phyloP scores from a whole-genome alignment of 345 rosid species.

The Citrus glauca region DNA sequence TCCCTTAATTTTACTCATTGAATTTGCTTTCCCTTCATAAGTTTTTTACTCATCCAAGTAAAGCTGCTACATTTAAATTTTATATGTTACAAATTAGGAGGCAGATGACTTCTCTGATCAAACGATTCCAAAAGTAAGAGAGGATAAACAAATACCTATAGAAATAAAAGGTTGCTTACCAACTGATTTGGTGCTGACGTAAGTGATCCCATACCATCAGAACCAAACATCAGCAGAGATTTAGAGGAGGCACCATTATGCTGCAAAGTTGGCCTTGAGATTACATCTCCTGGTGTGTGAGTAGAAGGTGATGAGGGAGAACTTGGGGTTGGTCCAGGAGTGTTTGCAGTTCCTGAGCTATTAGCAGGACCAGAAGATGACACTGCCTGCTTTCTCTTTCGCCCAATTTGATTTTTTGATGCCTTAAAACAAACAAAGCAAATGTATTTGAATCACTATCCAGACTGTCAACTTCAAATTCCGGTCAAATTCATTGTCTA shows the following conservation, averaged over 20 bases:
- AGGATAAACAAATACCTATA: no score
- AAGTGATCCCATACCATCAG: slow-evolving; percentile 48
- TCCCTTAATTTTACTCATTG: not conserved
- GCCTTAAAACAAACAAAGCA: slow-evolving; percentile 30
- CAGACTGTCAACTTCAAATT: not conserved
- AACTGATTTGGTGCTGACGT: slow-evolving; percentile 46
- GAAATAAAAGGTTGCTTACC: slow-evolving; percentile 25
- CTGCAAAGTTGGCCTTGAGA: slow-evolving; percentile 41
- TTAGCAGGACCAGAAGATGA: slow-evolving; percentile 56
- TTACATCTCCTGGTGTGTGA: slow-evolving; percentile 48
- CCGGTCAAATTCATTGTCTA: not conserved
- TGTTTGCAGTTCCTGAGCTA: slow-evolving; percentile 52
- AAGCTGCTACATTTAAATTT: not conserved
- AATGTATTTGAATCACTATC: slow-evolving; percentile 7
- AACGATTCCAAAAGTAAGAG: not conserved
- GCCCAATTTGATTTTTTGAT: slow-evolving; percentile 41
- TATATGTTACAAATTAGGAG: not conserved
- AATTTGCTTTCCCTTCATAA: not conserved
- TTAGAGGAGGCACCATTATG: slow-evolving; percentile 48
- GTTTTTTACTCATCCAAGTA: not conserved
- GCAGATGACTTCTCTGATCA: not conserved
- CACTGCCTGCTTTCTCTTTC: slow-evolving; percentile 49
- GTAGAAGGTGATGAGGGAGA: slow-evolving; percentile 57
- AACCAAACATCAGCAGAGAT: slow-evolving; percentile 46
- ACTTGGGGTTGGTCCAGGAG: slow-evolving; percentile 51